Evolutionary conservation across 208 protist genomes (phyloP).

Genomic region (Acanthamoeba polyphaga): DNA sequence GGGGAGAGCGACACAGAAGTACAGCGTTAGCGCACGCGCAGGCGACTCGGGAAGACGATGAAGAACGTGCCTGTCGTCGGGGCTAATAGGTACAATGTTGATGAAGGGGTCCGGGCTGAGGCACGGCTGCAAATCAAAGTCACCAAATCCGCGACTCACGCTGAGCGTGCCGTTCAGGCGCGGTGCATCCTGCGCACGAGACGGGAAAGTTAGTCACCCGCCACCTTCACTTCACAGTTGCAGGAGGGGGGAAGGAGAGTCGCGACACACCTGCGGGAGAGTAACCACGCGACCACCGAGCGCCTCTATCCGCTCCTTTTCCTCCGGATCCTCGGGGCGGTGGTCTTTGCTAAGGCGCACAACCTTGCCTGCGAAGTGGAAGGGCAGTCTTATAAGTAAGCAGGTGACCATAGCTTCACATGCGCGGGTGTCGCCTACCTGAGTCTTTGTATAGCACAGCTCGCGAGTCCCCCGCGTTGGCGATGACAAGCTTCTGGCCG

Average conservation of each 20-base stretch:
- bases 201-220: neutral
- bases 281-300: neutral
- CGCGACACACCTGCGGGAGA: neutral
- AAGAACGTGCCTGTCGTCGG: neutral
- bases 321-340: conserved; percentile 2
- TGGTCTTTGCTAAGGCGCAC: conserved; percentile 18
- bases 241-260: neutral
- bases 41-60: neutral
- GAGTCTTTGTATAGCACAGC: conserved; percentile 47
- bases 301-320: neutral
- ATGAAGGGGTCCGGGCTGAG: conserved; percentile 33
- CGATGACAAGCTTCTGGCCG: conserved; percentile 77
- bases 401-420: too few relatives aligned
- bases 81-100: conserved; percentile 40
- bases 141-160: conserved; percentile 1
- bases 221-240: neutral
- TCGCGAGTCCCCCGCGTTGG: conserved; percentile 45
- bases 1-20: neutral
- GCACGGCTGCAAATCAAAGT: conserved; percentile 37
- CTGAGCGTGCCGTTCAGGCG: conserved; percentile 5
- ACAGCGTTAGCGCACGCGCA: too few relatives aligned
- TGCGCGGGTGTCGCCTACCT: neutral
- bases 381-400: neutral
- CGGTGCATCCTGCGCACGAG: neutral
- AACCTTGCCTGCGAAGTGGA: neutral